Evolutionary conservation across 164 flowering plant species (phyloP).

Genomic region (Pachysandra terminalis): DNA sequence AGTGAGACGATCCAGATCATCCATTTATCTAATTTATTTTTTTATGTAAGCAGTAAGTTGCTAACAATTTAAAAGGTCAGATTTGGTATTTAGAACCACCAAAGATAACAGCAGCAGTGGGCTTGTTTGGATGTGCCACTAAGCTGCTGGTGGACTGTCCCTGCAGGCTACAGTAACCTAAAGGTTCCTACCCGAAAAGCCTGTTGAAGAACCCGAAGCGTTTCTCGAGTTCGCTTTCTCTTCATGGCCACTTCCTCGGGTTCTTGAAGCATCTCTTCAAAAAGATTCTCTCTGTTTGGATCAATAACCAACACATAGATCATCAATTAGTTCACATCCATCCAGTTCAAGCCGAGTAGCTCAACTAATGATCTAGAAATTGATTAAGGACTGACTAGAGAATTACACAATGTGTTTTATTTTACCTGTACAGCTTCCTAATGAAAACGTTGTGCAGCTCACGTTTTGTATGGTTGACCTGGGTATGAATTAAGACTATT

Average conservation of each 20-base stretch:
- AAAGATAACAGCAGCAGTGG: too few relatives aligned
- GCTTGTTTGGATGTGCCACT: too few relatives aligned
- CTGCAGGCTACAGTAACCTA: neutral
- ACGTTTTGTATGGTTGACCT: constrained; percentile 93
- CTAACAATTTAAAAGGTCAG: too few relatives aligned
- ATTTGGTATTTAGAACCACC: too few relatives aligned
- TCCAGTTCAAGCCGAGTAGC: too few relatives aligned
- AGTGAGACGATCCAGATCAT: too few relatives aligned
- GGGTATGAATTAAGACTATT: constrained; percentile 9
- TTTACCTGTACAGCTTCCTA: constrained; percentile 83
- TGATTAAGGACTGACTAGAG: neutral
- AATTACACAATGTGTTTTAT: neutral
- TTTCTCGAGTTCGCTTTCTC: constrained; percentile 78
- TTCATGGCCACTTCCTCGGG: constrained; percentile 75
- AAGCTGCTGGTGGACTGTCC: too few relatives aligned
- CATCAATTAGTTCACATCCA: too few relatives aligned
- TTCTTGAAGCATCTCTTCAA: constrained; percentile 94
- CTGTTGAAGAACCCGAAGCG: constrained; percentile 70
- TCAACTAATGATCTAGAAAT: neutral
- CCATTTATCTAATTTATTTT: too few relatives aligned
- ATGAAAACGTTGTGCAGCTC: constrained; percentile 95
- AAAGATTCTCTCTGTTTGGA: constrained; percentile 64
- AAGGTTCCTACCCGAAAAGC: constrained; percentile 63
- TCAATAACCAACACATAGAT: neutral
- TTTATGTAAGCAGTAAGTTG: too few relatives aligned